phyloP scores from a whole-genome alignment of 257 asterid species.

The Solanum bulbocastanum region DNA sequence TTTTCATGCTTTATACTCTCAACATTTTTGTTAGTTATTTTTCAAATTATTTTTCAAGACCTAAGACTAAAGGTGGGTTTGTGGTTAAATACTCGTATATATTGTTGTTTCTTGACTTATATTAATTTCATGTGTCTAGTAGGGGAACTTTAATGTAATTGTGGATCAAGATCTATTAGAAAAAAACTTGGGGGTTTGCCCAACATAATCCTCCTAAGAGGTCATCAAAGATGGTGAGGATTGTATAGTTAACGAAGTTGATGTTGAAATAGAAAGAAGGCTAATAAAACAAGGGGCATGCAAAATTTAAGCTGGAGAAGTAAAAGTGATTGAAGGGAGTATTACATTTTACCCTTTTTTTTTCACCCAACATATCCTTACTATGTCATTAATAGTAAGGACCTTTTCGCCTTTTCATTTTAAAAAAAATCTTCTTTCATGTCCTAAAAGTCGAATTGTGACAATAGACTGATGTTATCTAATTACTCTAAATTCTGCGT shows the following conservation, averaged over 20 bases:
- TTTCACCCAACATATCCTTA: neutral
- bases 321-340: neutral
- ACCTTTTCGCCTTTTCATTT: neutral
- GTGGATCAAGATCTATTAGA: neutral
- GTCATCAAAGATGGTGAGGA: neutral
- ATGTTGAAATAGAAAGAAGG: neutral
- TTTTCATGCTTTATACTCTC: neutral
- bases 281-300: neutral
- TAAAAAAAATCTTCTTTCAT: too few species aligned
- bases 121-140: neutral
- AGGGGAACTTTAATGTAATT: neutral
- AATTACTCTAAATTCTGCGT: neutral
- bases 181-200: neutral
- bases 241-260: neutral
- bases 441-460: neutral
- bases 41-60: neutral
- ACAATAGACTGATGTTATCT: neutral
- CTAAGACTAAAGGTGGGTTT: fast-evolving
- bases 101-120: neutral
- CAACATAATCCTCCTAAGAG: neutral
- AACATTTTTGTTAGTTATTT: neutral
- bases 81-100: neutral
- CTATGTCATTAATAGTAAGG: neutral
- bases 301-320: neutral
- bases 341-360: neutral